A percentile compares a stretch with the other conserved stretches of the same genome.
phyloP scores from a whole-genome alignment of 495 filamentous ascomycete genomes.

The Jackrogersella multiformis region DNA sequence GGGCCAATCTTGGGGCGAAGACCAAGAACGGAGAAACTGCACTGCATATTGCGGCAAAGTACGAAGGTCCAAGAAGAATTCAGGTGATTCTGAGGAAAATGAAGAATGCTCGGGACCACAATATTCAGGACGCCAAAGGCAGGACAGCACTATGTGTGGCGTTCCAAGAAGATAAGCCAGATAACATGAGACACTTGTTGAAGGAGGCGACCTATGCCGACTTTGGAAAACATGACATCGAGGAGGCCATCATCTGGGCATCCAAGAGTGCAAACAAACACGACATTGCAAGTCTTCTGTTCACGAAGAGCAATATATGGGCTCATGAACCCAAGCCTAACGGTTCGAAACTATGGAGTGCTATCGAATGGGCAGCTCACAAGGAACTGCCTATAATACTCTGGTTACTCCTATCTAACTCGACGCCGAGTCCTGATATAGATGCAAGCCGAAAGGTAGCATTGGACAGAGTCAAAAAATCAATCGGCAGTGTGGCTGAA shows the following conservation, averaged over 20 bases:
- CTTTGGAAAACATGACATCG: background rate
- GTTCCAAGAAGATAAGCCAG: background rate
- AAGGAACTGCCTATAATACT: background rate
- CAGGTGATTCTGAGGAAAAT: background rate
- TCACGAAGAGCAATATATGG: background rate
- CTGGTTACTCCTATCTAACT: background rate
- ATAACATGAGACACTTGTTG: background rate
- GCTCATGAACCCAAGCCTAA: background rate
- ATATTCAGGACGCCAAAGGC: background rate
- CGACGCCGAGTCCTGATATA: background rate
- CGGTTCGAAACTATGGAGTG: background rate
- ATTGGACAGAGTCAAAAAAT: background rate
- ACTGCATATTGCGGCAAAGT: background rate
- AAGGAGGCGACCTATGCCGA: background rate
- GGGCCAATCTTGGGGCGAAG: background rate
- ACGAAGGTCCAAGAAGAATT: background rate
- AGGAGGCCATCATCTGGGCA: background rate
- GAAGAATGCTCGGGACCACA: background rate
- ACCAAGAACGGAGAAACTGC: background rate
- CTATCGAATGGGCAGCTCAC: background rate
- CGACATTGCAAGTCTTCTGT: background rate
- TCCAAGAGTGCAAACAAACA: background rate
- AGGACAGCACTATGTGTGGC: background rate
- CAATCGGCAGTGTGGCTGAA: background rate
- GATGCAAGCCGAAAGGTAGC: background rate